Conservation (phyloP, 1,139 yeast genomes). For the Hansenula sp. region DNA sequence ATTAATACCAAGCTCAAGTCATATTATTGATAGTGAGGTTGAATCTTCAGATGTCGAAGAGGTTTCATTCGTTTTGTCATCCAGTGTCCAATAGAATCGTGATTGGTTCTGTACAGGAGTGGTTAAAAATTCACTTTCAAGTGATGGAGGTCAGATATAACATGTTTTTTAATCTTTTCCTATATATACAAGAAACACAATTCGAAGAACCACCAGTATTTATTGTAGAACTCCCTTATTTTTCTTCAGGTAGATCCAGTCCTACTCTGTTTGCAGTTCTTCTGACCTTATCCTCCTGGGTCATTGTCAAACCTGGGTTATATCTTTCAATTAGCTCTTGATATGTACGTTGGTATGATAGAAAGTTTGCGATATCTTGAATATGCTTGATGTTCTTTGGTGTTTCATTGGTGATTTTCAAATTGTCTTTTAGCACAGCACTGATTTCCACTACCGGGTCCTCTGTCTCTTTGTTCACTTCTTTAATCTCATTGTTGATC, state of each 20-base stretch:
- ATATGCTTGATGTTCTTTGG: slow-evolving; percentile 22
- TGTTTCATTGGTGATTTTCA: slow-evolving; percentile 12
- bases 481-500: slow-evolving; percentile 30
- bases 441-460: slow-evolving; percentile 19
- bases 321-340: slow-evolving; percentile 78
- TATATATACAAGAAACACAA: no score
- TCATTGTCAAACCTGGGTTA: slow-evolving; percentile 78
- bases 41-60: no score
- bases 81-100: no score
- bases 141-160: no score
- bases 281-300: slow-evolving; percentile 72
- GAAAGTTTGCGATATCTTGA: slow-evolving; percentile 41
- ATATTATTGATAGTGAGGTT: no score
- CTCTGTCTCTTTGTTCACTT: slow-evolving; percentile 25
- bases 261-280: slow-evolving; percentile 88
- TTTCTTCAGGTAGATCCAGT: slow-evolving; percentile 46
- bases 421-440: slow-evolving; percentile 8
- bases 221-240: no score
- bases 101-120: no score
- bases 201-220: no score
- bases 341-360: slow-evolving; percentile 73
- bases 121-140: no score
- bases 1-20: no score
- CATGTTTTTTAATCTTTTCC: no score
- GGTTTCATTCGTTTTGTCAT: no score